Percentiles rank a stretch among this genome's conserved stretches.
Conservation (phyloP, 495 filamentous ascomycete genomes). For the Penicillium tannophilum region DNA sequence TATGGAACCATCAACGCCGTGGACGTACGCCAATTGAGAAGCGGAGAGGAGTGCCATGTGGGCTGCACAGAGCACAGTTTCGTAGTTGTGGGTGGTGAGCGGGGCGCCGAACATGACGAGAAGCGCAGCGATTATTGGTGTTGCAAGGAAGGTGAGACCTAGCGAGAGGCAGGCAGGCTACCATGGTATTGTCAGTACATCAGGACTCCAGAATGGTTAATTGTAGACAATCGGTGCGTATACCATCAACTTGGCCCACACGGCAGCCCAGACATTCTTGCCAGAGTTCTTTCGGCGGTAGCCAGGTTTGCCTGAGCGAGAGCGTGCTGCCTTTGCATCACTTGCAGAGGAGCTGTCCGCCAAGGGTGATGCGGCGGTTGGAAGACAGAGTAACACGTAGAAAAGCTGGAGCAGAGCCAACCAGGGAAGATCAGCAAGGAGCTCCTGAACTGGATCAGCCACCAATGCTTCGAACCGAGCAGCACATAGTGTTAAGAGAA, state of each 20-base stretch:
- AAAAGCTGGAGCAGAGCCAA: conserved; percentile 64
- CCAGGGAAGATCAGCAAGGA: conserved; percentile 61
- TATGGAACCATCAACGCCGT: conserved; percentile 70
- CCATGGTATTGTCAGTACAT: neutral
- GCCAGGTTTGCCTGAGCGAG: conserved; percentile 29
- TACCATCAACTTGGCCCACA: conserved; percentile 43
- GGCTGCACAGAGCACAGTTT: conserved; percentile 77
- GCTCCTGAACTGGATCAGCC: conserved; percentile 65
- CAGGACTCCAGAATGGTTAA: neutral
- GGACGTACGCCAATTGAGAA: conserved; percentile 76
- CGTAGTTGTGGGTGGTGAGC: conserved; percentile 73
- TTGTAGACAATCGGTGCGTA: neutral
- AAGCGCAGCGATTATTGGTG: conserved; percentile 61
- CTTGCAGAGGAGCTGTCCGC: conserved; percentile 30
- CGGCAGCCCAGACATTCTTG: conserved; percentile 20
- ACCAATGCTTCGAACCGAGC: conserved; percentile 69
- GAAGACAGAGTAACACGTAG: conserved; percentile 75
- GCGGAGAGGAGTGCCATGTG: conserved; percentile 78
- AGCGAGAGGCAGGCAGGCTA: conserved; percentile 65
- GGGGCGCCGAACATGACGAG: conserved; percentile 92
- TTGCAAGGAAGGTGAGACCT: conserved; percentile 65
- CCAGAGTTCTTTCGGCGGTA: conserved; percentile 30
- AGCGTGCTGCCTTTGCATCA: conserved; percentile 42
- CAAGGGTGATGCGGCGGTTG: conserved; percentile 54
- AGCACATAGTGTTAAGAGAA: conserved; percentile 63